These are phyloP conservation scores for Corylus avellana DNA, from an alignment of 306 rosid species.

Conservation along the genomic window DNA sequence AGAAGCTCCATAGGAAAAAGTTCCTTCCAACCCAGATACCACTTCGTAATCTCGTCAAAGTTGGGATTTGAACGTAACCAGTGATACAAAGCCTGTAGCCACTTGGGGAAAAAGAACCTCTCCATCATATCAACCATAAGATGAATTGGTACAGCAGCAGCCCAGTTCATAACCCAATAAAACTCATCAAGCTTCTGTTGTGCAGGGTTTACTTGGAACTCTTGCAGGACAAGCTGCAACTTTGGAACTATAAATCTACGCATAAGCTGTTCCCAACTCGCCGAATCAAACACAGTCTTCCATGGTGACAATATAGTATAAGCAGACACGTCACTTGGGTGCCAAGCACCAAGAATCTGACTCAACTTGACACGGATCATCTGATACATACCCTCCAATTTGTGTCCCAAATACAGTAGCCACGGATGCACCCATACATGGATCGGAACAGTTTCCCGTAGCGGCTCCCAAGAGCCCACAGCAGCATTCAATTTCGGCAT, in stretches of 20 bases:
- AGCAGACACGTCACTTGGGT: conserved; percentile 86
- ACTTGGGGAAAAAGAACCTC: conserved; percentile 72
- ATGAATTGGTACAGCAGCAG: conserved; percentile 73
- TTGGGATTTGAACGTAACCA: conserved; percentile 86
- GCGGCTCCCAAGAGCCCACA: conserved; percentile 91
- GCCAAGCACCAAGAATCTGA: conserved; percentile 91
- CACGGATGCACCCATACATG: conserved; percentile 97
- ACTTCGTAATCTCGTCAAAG: conserved; percentile 80
- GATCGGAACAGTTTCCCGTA: conserved; percentile 83
- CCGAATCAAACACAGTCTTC: conserved; percentile 79
- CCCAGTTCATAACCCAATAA: conserved; percentile 90
- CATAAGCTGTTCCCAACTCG: conserved; percentile 93
- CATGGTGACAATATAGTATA: conserved; percentile 85
- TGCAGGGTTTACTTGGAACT: conserved; percentile 88
- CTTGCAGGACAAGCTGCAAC: conserved; percentile 80
- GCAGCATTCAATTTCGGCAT: conserved; percentile 80
- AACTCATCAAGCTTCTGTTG: conserved; percentile 83
- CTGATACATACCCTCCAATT: conserved; percentile 74
- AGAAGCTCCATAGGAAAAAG: conserved; percentile 78
- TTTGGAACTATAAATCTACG: conserved; percentile 83
- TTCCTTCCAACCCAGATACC: conserved; percentile 92
- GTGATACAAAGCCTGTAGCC: conserved; percentile 83
- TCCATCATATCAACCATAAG: conserved; percentile 90
- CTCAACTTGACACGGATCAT: conserved; percentile 79
- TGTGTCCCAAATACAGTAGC: conserved; percentile 81